Base-by-base conservation (phyloP, 2,329 filamentous ascomycete species). In the Anthostomella pinea region DNA sequence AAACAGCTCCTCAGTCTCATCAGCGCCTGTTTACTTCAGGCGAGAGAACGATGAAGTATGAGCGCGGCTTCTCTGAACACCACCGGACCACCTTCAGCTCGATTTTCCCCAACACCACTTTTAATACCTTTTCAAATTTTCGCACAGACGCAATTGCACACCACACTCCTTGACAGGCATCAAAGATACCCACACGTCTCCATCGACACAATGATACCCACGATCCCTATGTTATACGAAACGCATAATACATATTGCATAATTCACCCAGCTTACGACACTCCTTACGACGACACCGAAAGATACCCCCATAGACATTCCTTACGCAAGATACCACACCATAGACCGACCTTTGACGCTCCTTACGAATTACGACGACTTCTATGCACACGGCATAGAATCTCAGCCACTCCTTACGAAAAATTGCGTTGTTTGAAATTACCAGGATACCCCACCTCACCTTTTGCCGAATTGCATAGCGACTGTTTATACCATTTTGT, bases 381-480 rank as follows among this genome's bases (percentile, higher is more conserved):
- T 59, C 56, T 57, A 62, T 56, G 52, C 42, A 40, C 31, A 15
- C 34, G 43, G 39, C 49, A 59, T 58, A 60, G 53, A 58, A 60
- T 60, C 52, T 60, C 51, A 56, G 53, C 59, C 57, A 49, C 55
- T 65, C 60, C 58, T 58, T 61, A 33, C 39, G 30, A 49, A 52
- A 49, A 40, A 46, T 48, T 52, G 51, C 52, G 57, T 52, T 51
- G 50, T 54, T 57, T 49, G 57, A 49, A 53, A 56, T 53, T 49
- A 52, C 45, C 44, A 56, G 40, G 56, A 63, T 60, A 58, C 54
- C 57, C 53, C 35, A 40, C 33, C 33, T 42, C 57, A 53, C 65
- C 59, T 60, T 66, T 67, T 64, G 47, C 66, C 65, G 67, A 67
- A 69, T 62, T 73, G 71, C 72, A 76, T 75, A 73, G 72, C 72